A percentile compares a stretch with the other conserved stretches of the same genome.
phyloP scores from a whole-genome alignment of 768 basidiomycete species.

The Kwoniella newhampshirensis region DNA sequence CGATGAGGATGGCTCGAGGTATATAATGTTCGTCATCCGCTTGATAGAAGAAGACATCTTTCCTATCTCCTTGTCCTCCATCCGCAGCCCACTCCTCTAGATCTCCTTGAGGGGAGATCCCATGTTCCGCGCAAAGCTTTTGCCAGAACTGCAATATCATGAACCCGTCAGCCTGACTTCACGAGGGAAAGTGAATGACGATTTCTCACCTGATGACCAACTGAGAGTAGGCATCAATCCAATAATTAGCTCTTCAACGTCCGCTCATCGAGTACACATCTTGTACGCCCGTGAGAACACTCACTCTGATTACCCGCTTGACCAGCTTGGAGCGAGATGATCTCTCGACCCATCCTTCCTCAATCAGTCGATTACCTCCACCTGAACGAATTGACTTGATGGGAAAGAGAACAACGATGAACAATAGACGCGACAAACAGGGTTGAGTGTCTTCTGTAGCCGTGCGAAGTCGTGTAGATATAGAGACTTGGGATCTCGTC shows the following conservation, averaged over 20 bases:
- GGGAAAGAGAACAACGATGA: neutral
- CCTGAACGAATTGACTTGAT: neutral
- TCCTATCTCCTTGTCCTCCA: constrained; percentile 76
- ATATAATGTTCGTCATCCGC: constrained; percentile 99
- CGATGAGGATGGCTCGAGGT: constrained; percentile 86
- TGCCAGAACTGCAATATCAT: constrained; percentile 75
- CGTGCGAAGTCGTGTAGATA: neutral
- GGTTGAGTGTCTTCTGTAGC: neutral
- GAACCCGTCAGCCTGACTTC: neutral
- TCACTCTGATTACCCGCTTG: constrained; percentile 91
- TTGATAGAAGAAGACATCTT: constrained; percentile 99
- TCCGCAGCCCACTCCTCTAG: constrained; percentile 97
- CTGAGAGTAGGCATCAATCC: constrained; percentile 55
- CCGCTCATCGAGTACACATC: neutral
- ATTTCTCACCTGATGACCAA: constrained; percentile 68
- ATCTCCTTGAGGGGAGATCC: constrained; percentile 91
- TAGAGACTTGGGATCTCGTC: too few species aligned
- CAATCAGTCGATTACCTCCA: constrained; percentile 5
- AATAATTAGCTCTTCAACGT: constrained; percentile 14
- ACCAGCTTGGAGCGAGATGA: constrained; percentile 62
- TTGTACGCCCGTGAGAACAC: constrained; percentile 36
- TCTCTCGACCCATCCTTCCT: constrained; percentile 52
- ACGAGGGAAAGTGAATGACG: neutral
- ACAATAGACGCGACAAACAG: neutral
- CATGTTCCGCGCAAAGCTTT: constrained; percentile 95